These are phyloP conservation scores for Globisporangium cederbergense DNA, from an alignment of 352 stramenopile species.

Conservation along the genomic window DNA sequence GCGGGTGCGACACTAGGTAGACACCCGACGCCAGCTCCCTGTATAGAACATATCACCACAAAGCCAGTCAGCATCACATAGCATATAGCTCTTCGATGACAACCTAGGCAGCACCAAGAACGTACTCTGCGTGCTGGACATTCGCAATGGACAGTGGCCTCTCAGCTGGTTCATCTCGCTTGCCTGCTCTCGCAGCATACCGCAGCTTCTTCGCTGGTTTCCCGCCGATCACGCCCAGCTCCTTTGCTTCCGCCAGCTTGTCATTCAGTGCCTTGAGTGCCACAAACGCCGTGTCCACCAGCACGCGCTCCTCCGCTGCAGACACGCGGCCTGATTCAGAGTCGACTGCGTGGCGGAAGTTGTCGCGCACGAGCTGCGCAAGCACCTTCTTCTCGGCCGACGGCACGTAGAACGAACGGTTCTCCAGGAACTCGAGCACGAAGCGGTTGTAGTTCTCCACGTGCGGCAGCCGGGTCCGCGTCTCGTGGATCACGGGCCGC, in stretches of 20 bases:
- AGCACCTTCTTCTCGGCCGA: conserved; percentile 30
- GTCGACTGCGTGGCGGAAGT: conserved; percentile 30
- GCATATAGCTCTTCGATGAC: background rate
- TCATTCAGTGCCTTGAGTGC: conserved; percentile 59
- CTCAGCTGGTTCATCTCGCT: background rate
- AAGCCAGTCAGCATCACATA: background rate
- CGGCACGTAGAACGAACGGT: conserved; percentile 69
- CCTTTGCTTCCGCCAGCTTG: conserved; percentile 41
- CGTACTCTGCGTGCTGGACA: conserved; percentile 46
- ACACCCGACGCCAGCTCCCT: conserved; percentile 46
- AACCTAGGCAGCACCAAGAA: background rate
- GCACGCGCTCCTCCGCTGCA: conserved; percentile 9
- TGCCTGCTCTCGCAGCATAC: conserved; percentile 1
- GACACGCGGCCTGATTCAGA: background rate
- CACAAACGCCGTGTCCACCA: conserved; percentile 62
- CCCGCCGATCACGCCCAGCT: conserved; percentile 25
- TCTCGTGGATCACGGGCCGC: conserved; percentile 26
- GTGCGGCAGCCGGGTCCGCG: conserved; percentile 41
- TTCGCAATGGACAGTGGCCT: conserved; percentile 19
- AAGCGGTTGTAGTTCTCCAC: conserved; percentile 58
- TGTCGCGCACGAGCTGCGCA: conserved; percentile 41
- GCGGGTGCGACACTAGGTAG: conserved; percentile 73
- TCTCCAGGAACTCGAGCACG: conserved; percentile 46
- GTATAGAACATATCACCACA: conserved; percentile 4
- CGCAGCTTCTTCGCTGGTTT: background rate